Percentiles rank a stretch among this genome's conserved stretches.
Evolutionary conservation across 306 rosid species (phyloP).

Genomic region (Medicago arabica): DNA sequence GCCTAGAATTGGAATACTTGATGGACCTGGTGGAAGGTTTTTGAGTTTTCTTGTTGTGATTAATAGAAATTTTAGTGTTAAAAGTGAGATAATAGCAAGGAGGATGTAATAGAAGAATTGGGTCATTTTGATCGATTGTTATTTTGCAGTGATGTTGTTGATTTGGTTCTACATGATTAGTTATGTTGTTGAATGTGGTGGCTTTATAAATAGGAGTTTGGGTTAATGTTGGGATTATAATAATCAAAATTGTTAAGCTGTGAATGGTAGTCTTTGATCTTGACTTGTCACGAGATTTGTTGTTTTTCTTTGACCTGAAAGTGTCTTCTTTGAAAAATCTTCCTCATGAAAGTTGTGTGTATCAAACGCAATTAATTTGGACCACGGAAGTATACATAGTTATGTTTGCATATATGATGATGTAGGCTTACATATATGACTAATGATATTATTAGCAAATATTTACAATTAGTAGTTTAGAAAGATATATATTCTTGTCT

Average conservation of each 20-base stretch:
- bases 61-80: constrained; percentile 18
- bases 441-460: neutral
- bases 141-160: neutral
- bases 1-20: constrained; percentile 36
- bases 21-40: constrained; percentile 45
- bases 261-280: neutral
- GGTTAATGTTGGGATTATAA: neutral
- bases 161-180: neutral
- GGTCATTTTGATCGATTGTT: constrained; percentile 22
- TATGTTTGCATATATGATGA: neutral
- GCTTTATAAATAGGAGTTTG: neutral
- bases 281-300: constrained; percentile 4
- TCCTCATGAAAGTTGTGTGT: neutral
- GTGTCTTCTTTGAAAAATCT: neutral
- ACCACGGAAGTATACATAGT: neutral
- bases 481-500: neutral
- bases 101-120: constrained; percentile 14
- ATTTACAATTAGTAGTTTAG: neutral
- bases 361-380: neutral
- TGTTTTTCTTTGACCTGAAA: neutral
- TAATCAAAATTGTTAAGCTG: constrained; percentile 22
- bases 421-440: no score
- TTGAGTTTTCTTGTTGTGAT: constrained; percentile 20
- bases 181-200: neutral
- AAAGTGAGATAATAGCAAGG: neutral